phyloP scores from a whole-genome alignment of 2,329 filamentous ascomycete genomes.

The Fusarium praegraminearum region DNA sequence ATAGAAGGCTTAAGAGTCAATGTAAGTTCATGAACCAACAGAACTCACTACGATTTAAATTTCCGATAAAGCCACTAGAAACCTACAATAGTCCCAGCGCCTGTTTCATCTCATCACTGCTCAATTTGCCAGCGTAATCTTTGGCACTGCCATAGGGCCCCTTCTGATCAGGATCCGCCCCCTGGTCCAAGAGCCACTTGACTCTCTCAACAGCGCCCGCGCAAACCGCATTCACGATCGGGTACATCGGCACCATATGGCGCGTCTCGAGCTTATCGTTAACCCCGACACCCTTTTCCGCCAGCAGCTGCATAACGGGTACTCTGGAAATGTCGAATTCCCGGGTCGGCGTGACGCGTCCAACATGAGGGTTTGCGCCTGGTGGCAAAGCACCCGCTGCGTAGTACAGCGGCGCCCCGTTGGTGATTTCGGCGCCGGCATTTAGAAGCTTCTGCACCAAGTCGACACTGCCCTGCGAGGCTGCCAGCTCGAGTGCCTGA shows the following conservation, averaged over 20 bases:
- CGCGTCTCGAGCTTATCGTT: constrained; percentile 18
- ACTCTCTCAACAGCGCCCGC: constrained; percentile 36
- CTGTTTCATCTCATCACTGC: constrained; percentile 32
- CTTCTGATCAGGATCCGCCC: constrained; percentile 27
- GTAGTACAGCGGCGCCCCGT: constrained; percentile 34
- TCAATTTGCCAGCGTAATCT: constrained; percentile 10
- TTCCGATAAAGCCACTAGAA: not conserved
- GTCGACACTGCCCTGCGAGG: constrained; percentile 6
- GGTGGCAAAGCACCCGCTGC: constrained; percentile 24
- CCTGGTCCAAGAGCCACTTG: constrained; percentile 35
- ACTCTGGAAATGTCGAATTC: constrained; percentile 27
- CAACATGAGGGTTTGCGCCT: constrained; percentile 1
- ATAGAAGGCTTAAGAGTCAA: not conserved
- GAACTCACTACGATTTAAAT: not conserved
- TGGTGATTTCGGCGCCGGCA: constrained; percentile 26
- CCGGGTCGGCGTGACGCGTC: not conserved
- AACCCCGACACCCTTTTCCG: constrained; percentile 28
- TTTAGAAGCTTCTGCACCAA: constrained; percentile 26
- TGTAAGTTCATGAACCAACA: not conserved
- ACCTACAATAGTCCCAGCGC: constrained; percentile 9
- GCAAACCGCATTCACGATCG: constrained; percentile 37
- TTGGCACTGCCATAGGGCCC: constrained; percentile 33
- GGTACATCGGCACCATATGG: constrained; percentile 23
- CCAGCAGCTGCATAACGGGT: constrained; percentile 32
- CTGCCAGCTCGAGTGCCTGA: constrained; percentile 25